Base-by-base conservation (phyloP, 768 basidiomycete genomes). In the Terana coerulea region DNA sequence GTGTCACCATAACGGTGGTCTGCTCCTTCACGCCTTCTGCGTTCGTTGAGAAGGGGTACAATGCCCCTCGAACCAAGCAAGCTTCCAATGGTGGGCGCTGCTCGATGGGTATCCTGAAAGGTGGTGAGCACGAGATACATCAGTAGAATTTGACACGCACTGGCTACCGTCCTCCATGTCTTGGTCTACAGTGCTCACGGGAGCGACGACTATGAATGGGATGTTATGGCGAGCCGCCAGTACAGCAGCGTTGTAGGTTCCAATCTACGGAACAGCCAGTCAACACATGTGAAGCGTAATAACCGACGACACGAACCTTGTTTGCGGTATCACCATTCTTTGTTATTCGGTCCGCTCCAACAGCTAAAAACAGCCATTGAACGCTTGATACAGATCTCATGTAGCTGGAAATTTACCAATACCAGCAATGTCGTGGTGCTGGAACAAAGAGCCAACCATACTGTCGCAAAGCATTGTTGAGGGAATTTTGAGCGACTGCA, bases 281-380 rank as follows among this genome's bases (percentile, higher is more conserved):
- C 47, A 6, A 24, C 24, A 42, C 26, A 17, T n/a, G 36, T 41
- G 24, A 35, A 7, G 12, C 11, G 10, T 14, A 25, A n/a, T 19
- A 34, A 19, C 21, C 19, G 7, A 21, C 3, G 15, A n/a, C 9
- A 60, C 67, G 24, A 51, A 80, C 83, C 75, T 98, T 98, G 76
- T 98, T 98, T 14, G 95, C 95, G 1, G 95, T 98, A 70, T 98
- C 95, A 3, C 95, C 95, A 61, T 98, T 98, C 64, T 73, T 79
- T 1, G 92, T 91, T 58, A 98, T 84, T 52, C 93, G 75, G 64
- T 95, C 92, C 14, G 92, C 91, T 33, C 92, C 91, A 31, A 94
- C 92, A 48, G 76, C 90, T 88, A 49, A 28, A 24, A 49, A n/a
- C n/a, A n/a, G n/a, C n/a, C n/a, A n/a, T n/a, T 35, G 33, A 10